Percentiles rank a stretch among this genome's conserved stretches.
Conservation (phyloP, 148 eudicot genomes). For the Nyssa sinensis region DNA sequence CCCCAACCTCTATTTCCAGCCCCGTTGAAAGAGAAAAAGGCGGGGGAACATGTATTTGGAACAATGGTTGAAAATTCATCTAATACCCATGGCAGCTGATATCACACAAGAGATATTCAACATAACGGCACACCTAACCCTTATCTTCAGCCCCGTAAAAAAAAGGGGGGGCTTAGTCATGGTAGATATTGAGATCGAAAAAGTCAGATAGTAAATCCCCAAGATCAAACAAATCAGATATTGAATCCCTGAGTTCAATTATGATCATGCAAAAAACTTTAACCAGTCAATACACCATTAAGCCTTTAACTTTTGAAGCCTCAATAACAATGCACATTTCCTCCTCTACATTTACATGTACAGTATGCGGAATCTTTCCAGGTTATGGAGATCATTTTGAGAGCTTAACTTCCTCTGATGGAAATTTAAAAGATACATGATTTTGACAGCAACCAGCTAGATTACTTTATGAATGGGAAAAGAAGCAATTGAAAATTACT, state of each 20-base stretch:
- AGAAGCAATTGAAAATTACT: background rate
- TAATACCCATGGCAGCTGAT: background rate
- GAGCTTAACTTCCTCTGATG: background rate
- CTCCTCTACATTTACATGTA: too few relatives aligned
- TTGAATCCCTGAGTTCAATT: background rate
- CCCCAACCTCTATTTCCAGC: too few relatives aligned
- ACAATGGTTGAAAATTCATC: background rate
- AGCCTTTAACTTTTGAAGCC: too few relatives aligned
- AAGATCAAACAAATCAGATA: background rate
- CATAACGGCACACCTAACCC: background rate
- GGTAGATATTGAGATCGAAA: background rate
- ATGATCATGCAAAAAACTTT: background rate
- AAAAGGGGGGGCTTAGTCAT: background rate
- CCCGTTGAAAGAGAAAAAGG: too few relatives aligned
- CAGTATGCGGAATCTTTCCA: background rate
- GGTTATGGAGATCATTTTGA: background rate
- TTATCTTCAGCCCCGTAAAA: background rate
- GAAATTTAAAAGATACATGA: background rate
- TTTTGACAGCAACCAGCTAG: background rate
- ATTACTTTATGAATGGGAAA: background rate
- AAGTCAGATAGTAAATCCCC: background rate
- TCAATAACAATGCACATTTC: too few relatives aligned
- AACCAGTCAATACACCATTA: too few relatives aligned
- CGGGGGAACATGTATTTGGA: too few relatives aligned
- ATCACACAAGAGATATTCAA: background rate